Percentiles rank a stretch among this genome's conserved stretches.
phyloP scores from a whole-genome alignment of 2,329 filamentous ascomycete species.

The Macrophomina pseudophaseolina region DNA sequence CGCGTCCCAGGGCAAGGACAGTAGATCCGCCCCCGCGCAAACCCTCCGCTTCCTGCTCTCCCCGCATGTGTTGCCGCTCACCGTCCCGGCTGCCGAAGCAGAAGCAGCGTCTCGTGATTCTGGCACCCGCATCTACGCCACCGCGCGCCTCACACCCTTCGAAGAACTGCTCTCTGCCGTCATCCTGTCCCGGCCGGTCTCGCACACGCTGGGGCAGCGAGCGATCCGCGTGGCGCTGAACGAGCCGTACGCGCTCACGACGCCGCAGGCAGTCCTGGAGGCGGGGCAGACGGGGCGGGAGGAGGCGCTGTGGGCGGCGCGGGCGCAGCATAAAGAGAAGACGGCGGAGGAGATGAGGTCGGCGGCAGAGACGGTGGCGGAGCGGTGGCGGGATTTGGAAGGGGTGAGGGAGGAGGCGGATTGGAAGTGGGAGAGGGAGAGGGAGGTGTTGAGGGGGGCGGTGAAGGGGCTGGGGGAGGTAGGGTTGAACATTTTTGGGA shows the following conservation, averaged over 20 bases:
- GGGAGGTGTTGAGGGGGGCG: slow-evolving; percentile 39
- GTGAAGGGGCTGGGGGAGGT: slow-evolving; percentile 50
- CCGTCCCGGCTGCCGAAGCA: background rate
- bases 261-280: slow-evolving; percentile 39
- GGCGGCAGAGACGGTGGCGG: slow-evolving; percentile 38
- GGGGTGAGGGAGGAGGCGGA: slow-evolving; percentile 41
- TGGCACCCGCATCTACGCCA: slow-evolving; percentile 8
- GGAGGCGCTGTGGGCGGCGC: slow-evolving; percentile 46
- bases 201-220: slow-evolving; percentile 50
- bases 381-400: slow-evolving; percentile 35
- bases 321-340: slow-evolving; percentile 54
- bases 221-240: slow-evolving; percentile 53
- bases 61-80: background rate
- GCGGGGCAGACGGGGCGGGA: slow-evolving; percentile 45
- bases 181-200: slow-evolving; percentile 52
- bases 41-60: slow-evolving; percentile 17
- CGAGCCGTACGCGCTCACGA: slow-evolving; percentile 47
- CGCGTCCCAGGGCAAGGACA: background rate
- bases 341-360: slow-evolving; percentile 48
- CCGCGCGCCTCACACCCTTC: slow-evolving; percentile 45
- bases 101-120: background rate
- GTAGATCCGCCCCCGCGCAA: background rate
- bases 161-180: slow-evolving; percentile 53
- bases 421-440: slow-evolving; percentile 36
- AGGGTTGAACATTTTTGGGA: slow-evolving; percentile 50